phyloP scores from a whole-genome alignment of 257 asterid genomes.

The Linaria vulgaris region DNA sequence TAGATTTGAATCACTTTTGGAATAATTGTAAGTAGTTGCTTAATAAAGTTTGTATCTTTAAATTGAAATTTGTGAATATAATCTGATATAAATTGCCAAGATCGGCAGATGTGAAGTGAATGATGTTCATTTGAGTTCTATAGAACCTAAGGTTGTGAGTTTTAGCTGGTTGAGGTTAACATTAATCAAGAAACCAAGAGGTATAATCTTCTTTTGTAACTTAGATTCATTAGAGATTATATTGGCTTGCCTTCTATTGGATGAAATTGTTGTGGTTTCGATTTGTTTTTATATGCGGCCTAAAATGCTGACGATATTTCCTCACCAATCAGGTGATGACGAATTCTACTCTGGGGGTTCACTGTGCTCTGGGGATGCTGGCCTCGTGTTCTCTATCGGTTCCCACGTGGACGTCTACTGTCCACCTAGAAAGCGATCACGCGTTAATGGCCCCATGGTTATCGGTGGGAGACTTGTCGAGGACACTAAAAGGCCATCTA shows the following conservation, averaged over 20 bases:
- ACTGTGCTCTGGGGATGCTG: conserved; percentile 58
- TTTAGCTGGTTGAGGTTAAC: conserved; percentile 8
- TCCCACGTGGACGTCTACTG: conserved; percentile 61
- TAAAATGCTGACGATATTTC: conserved; percentile 24
- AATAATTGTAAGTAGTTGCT: conserved; percentile 7
- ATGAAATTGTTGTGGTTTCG: not conserved
- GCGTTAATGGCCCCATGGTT: conserved; percentile 52
- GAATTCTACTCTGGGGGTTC: conserved; percentile 54
- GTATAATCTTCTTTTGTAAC: not conserved
- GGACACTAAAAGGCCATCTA: conserved; percentile 54
- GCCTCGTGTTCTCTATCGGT: conserved; percentile 56
- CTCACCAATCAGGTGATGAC: conserved; percentile 65
- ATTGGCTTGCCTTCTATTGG: conserved; percentile 6
- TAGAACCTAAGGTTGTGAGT: not conserved
- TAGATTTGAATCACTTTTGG: conserved; percentile 13
- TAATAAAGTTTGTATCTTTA: conserved; percentile 17
- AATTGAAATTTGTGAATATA: conserved; percentile 2
- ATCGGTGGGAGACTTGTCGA: conserved; percentile 29
- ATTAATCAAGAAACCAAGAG: not conserved
- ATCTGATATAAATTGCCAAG: conserved; percentile 12
- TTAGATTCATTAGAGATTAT: conserved; percentile 11
- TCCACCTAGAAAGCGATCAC: conserved; percentile 70
- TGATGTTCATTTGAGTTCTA: conserved; percentile 2
- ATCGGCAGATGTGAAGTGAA: conserved; percentile 12
- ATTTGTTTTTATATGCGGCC: conserved; percentile 21